Evolutionary conservation across 495 filamentous ascomycete species (phyloP), one percentile per base, ranked within the genome.

Genomic region (Choiromyces venosus): DNA sequence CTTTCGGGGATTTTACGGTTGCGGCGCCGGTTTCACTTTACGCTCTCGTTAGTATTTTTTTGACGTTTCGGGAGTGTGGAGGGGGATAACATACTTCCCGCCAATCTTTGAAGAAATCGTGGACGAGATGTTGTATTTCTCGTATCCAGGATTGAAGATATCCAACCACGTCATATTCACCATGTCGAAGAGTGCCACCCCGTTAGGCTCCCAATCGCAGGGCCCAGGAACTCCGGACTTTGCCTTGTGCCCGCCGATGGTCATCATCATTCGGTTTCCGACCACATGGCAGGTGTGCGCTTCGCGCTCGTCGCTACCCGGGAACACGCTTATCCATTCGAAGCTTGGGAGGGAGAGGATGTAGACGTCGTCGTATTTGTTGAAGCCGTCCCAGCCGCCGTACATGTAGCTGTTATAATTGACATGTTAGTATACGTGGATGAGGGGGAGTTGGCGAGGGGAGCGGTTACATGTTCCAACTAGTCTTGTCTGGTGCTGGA

Each of bases 311-410:
- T 29, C 67, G 6, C 37, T 29, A 0, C 72, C 78, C 1, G 64
- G 38, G 40, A 74, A 80, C 16, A 76, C 66, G 16, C 65, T 65
- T 35, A 69, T 80, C 88, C 88, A 89, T 35, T 81, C 83, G 75
- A 89, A 90, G 8, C 84, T 83, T 1, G 88, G 88, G 7, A 89
- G 78, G 67, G 84, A 83, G 25, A 89, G 83, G 65, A 88, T 86
- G 72, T 87, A 89, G 21, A 87, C 83, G 80, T 89, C 87, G 74
- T 88, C 87, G 74, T 69, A 69, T 8, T 10, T 61, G 25, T 56
- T 46, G 14, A 33, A 8, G 39, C 42, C 61, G 39, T 77, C 74
- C 35, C 75, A 74, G 38, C 75, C 75, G 66, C 75, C 75, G 12
- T 77, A 77, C 75, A 77, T 77, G 37, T 77, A 74, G 10, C 69